Base-by-base conservation (phyloP, 2,329 filamentous ascomycete genomes). In the Chrysosporium keratinophilum region DNA sequence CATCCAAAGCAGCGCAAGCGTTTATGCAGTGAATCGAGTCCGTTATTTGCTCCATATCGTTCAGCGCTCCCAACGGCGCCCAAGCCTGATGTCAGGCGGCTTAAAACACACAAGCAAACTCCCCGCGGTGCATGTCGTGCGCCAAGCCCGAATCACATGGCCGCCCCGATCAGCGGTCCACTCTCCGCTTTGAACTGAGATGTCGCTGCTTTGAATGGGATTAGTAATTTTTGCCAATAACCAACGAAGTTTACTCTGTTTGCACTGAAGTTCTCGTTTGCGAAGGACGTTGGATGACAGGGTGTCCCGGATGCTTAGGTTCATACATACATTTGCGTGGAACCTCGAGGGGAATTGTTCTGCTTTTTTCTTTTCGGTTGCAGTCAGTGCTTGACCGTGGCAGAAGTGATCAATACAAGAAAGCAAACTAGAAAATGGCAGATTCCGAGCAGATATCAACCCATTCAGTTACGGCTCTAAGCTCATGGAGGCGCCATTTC, bases 401-500 rank as follows among this genome's bases (percentile, higher is more conserved):
- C 23, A 4, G 23, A 28, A 28, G 23, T 28, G 23, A 7, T 28
- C 7, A 28, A 3, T 39, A n/a, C 20, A 11, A 12, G 31, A 19
- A n/a, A 23, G 12, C 11, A 37, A 11, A 49, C n/a, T 3, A 17
- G 11, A 34, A 10, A 15, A 52, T 52, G 50, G 50, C 33, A 19
- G 42, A 46, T 17, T 52, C 41, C 28, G 17, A 45, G 4, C 50
- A 46, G 12, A 46, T 31, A 17, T 52, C 50, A 34, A 40, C 50
- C 33, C 41, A 45, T 33, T 46, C 50, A 17, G 43, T 52, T 1
- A 39, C 50, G 2, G 50, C 51, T 20, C 20, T 49, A 9, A 54
- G 51, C n/a, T 66, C 65, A 68, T 80, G 73, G 71, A 63, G 65
- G 65, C 64, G 62, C 61, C 59, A 72, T 58, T 72, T 72, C 42